Evolutionary conservation across 495 filamentous ascomycete species (phyloP), one percentile per base, ranked within the genome.

Genomic region (Elasticomyces elasticus): DNA sequence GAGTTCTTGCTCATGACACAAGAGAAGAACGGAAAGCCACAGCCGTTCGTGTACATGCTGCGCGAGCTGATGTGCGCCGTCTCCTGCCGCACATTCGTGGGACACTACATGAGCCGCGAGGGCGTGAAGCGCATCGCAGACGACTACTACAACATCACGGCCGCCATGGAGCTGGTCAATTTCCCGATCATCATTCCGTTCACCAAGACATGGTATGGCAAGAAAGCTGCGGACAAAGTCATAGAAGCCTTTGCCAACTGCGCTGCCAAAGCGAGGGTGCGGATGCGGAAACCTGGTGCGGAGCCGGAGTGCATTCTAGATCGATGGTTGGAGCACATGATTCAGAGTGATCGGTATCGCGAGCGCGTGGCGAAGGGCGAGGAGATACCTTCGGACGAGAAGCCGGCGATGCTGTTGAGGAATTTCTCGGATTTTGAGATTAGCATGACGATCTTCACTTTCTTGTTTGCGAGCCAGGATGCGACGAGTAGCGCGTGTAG

Each of bases 391-490:
- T 69, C 75, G 12, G 68, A 81, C 2, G 83, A 86, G 70, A 95
- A 94, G 79, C 90, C 90, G 27, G 69, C 79, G 10, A 82, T 81
- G 66, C 68, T 95, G 20, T 78, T 97, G 43, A 84, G 90, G 62
- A 79, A 85, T 30, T 98, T 98, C 71, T 82, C 80, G 69, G 85
- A 98, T 63, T 87, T 81, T 56, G 92, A 98, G 69, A 95, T 98
- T 65, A 76, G 89, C 51, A 87, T 92, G 76, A 97, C 94, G 10
- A 62, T 98, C 58, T 94, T 97, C 74, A 96, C 92, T 51, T 96
- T 98, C 79, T 77, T 98, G 49, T 98, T 98, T 72, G 92, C 94
- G 45, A 94, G 89, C 28, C 92, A 98, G 71, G 92, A 98, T 68
- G 92, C 92, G 50, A 95, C 92, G 51, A 90, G 85, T 69, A 89